These are phyloP conservation scores for Fusarium multiceps DNA, from an alignment of 2,329 filamentous ascomycete genomes.

Conservation along the genomic window DNA sequence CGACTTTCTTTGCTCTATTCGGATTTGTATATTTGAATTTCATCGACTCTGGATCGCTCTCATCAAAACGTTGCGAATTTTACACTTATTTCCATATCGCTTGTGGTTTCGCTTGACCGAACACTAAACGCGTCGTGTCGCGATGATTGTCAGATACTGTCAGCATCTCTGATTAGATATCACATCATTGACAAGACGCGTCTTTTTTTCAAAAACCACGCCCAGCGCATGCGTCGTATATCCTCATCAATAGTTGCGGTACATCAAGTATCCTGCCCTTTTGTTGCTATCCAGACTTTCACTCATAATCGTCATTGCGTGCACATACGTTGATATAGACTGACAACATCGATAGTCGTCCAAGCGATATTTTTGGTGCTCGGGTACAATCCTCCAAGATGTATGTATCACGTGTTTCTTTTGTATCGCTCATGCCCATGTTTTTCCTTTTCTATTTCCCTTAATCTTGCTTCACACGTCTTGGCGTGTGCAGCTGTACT, in stretches of 20 bases:
- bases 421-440: constrained; percentile 15
- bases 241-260: constrained; percentile 14
- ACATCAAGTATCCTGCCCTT: constrained; percentile 13
- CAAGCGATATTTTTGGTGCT: constrained; percentile 4
- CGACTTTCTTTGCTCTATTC: constrained; percentile 4
- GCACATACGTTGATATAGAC: constrained; percentile 32
- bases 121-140: constrained; percentile 26
- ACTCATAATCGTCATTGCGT: constrained; percentile 32
- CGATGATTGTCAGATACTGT: constrained; percentile 11
- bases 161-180: constrained; percentile 10
- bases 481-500: constrained; percentile 31
- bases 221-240: constrained; percentile 13
- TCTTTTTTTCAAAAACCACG: constrained; percentile 13
- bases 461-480: constrained; percentile 24
- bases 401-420: constrained; percentile 41
- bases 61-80: not conserved
- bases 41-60: not conserved
- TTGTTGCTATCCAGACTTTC: constrained; percentile 45
- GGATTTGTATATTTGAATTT: not conserved
- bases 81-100: not conserved
- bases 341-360: constrained; percentile 42
- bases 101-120: not conserved
- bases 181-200: constrained; percentile 15
- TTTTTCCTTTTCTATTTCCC: not conserved
- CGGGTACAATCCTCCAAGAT: not conserved